phyloP scores from a whole-genome alignment of 2,329 filamentous ascomycete genomes.

The Geosmithia putterillii region DNA sequence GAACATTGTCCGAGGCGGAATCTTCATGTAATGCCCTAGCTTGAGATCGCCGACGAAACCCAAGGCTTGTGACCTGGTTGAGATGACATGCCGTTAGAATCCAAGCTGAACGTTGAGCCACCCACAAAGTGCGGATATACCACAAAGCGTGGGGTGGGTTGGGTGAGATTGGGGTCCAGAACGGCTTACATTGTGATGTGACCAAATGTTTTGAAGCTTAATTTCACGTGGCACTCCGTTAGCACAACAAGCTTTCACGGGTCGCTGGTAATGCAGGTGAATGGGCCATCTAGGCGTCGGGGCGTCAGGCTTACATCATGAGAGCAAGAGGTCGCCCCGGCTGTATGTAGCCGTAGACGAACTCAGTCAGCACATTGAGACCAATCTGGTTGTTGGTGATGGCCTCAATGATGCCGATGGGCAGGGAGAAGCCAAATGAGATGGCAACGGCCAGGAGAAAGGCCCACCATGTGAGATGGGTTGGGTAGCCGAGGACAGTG shows the following conservation, averaged over 20 bases:
- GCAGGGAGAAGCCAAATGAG: constrained; percentile 50
- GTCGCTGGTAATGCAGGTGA: background rate
- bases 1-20: constrained; percentile 55
- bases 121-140: too few species aligned
- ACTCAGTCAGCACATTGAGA: constrained; percentile 64
- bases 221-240: background rate
- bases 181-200: constrained; percentile 40
- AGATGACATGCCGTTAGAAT: constrained; percentile 13
- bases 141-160: background rate
- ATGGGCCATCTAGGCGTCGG: background rate
- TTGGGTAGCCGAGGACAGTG: constrained; percentile 47
- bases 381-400: constrained; percentile 60
- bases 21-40: constrained; percentile 64
- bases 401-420: constrained; percentile 58
- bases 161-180: constrained; percentile 5
- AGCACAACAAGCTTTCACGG: background rate
- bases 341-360: constrained; percentile 64
- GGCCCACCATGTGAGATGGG: constrained; percentile 61
- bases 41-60: constrained; percentile 56
- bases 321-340: constrained; percentile 59
- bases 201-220: constrained; percentile 49
- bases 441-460: constrained; percentile 56
- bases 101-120: too few species aligned
- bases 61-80: constrained; percentile 44
- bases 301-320: constrained; percentile 46